A percentile compares a stretch with the other conserved stretches of the same genome.
Evolutionary conservation across 306 rosid species (phyloP).

Genomic region (Gastrolobium villosum): DNA sequence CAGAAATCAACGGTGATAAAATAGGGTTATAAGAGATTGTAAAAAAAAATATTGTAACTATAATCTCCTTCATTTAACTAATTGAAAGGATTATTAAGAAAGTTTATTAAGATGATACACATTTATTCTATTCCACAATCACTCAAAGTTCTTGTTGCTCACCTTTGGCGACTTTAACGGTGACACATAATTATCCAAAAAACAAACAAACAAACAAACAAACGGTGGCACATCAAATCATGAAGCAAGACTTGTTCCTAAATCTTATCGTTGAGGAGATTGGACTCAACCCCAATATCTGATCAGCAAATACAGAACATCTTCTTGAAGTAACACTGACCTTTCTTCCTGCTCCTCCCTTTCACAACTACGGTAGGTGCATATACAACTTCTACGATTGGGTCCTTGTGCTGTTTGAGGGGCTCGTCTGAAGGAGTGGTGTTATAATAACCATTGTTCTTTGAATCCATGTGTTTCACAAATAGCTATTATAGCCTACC

Average conservation of each 20-base stretch:
- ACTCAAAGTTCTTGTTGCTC: neutral
- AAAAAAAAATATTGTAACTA: too few relatives aligned
- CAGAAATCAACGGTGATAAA: too few relatives aligned
- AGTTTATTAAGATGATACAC: too few relatives aligned
- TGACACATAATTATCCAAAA: too few relatives aligned
- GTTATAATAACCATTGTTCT: neutral
- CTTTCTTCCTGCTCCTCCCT: constrained; percentile 30
- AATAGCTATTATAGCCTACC: neutral
- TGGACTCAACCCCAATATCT: constrained; percentile 17
- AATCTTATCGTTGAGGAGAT: neutral
- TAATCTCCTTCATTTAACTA: too few relatives aligned
- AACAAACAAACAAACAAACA: too few relatives aligned
- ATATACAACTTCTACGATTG: neutral
- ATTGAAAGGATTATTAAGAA: too few relatives aligned
- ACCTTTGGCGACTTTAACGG: neutral
- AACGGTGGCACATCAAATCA: constrained; percentile 42
- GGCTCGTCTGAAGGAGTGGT: constrained; percentile 16
- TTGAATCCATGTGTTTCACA: neutral
- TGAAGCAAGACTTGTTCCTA: constrained; percentile 17
- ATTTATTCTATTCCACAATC: too few relatives aligned
- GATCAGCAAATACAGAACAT: constrained; percentile 47
- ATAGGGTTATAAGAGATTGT: too few relatives aligned
- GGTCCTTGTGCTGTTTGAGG: neutral
- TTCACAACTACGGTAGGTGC: constrained; percentile 6
- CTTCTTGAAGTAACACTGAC: neutral